Conservation (phyloP, 2,329 filamentous ascomycete species). For the Hysterium pulicare region DNA sequence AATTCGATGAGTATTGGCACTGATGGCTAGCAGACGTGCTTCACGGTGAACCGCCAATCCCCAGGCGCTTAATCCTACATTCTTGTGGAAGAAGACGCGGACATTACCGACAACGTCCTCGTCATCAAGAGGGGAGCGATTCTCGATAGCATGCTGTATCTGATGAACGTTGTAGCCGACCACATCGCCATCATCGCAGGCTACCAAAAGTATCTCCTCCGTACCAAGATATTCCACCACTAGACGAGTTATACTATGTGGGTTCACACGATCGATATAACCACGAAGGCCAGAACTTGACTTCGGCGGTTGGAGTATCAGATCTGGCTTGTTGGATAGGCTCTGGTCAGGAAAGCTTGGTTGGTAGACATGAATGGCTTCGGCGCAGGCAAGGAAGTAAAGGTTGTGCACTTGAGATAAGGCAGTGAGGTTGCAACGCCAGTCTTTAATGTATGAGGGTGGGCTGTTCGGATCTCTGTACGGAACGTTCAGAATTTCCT, state of each 20-base stretch:
- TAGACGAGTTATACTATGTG: constrained; percentile 46
- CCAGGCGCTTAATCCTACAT: constrained; percentile 80
- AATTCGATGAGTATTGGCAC: constrained; percentile 66
- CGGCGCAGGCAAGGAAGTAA: constrained; percentile 46
- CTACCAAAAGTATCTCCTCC: constrained; percentile 49
- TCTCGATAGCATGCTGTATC: constrained; percentile 25
- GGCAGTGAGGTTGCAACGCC: constrained; percentile 46
- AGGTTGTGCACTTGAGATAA: constrained; percentile 46
- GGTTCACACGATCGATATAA: constrained; percentile 34
- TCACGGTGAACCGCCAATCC: constrained; percentile 77
- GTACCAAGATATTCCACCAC: constrained; percentile 44
- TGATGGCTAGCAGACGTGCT: constrained; percentile 82
- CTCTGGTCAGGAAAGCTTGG: constrained; percentile 43
- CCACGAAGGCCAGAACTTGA: constrained; percentile 27
- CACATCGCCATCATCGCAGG: constrained; percentile 57
- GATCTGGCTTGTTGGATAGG: constrained; percentile 30
- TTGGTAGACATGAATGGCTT: constrained; percentile 41
- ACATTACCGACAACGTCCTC: constrained; percentile 11
- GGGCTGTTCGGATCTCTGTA: not conserved
- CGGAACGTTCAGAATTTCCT: not conserved
- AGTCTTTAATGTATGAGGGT: constrained; percentile 25
- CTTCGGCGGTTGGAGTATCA: constrained; percentile 39
- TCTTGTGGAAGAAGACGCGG: constrained; percentile 67
- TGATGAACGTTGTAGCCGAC: constrained; percentile 37
- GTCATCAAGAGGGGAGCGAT: not conserved